A percentile compares a stretch with the other conserved stretches of the same genome.
phyloP scores from a whole-genome alignment of 177 flowering plant species.

The Tripterygium wilfordii region DNA sequence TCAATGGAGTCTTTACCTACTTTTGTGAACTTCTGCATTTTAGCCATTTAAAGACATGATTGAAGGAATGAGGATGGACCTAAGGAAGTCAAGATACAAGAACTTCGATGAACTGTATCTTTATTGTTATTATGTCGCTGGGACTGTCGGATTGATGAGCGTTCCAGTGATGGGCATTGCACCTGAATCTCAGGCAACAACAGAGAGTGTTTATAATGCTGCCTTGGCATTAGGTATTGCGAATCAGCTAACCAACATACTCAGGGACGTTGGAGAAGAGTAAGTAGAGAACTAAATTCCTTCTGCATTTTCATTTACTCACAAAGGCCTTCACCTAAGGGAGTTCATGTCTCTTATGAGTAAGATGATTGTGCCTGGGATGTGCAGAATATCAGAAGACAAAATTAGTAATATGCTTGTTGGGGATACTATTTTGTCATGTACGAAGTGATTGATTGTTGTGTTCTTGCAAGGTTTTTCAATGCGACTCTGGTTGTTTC shows the following conservation, averaged over 20 bases:
- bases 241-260: conserved; percentile 91
- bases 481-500: too few species aligned
- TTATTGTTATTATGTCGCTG: conserved; percentile 94
- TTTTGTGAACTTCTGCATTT: conserved; percentile 5
- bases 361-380: too few species aligned
- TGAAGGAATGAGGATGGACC: conserved; percentile 94
- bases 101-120: conserved; percentile 85
- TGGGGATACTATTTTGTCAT: too few species aligned
- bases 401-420: too few species aligned
- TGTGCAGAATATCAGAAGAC: too few species aligned
- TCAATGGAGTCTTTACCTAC: not conserved
- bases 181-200: conserved; percentile 64
- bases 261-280: conserved; percentile 96
- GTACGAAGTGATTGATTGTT: too few species aligned
- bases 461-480: too few species aligned
- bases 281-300: conserved; percentile 44
- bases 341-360: too few species aligned
- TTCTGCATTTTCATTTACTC: not conserved
- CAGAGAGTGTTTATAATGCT: conserved; percentile 72
- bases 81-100: conserved; percentile 73
- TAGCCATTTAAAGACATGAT: conserved; percentile 97
- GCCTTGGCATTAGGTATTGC: conserved; percentile 83
- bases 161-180: conserved; percentile 92
- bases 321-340: too few species aligned
- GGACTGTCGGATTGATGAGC: conserved; percentile 91